These are phyloP conservation scores for Scedosporium aurantiacum DNA, from an alignment of 2,329 filamentous ascomycete species.

Conservation along the genomic window DNA sequence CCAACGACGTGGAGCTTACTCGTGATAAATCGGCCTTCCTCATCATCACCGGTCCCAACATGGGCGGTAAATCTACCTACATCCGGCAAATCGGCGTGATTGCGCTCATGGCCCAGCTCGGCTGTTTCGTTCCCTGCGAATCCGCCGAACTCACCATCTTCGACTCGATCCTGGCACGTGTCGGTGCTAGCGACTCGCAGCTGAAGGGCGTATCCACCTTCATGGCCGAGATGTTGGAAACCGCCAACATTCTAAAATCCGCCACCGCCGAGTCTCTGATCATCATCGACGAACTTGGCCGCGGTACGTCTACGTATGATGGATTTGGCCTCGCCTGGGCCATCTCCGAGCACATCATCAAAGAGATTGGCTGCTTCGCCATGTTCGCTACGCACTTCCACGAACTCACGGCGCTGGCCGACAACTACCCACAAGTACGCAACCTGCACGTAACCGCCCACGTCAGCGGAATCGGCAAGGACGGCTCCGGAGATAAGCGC, in stretches of 20 bases:
- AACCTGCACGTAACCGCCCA: slow-evolving; percentile 96
- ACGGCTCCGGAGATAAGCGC: slow-evolving; percentile 32
- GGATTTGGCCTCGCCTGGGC: slow-evolving; percentile 99
- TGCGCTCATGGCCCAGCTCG: slow-evolving; percentile 91
- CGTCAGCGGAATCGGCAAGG: slow-evolving; percentile 48
- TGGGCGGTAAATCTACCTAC: slow-evolving; percentile 98
- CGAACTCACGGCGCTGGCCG: slow-evolving; percentile 82
- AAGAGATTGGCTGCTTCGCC: slow-evolving; percentile 85
- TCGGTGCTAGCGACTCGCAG: slow-evolving; percentile 91
- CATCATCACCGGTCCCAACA: slow-evolving; percentile 96
- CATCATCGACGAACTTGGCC: slow-evolving; percentile 95
- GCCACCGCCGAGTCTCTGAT: slow-evolving; percentile 92
- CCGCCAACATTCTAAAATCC: slow-evolving; percentile 94
- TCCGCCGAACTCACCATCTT: slow-evolving; percentile 91
- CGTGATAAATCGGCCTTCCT: slow-evolving; percentile 78
- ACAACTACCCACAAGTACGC: slow-evolving; percentile 75
- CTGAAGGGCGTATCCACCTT: slow-evolving; percentile 97
- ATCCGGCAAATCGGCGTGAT: slow-evolving; percentile 97
- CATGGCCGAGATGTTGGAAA: slow-evolving; percentile 99
- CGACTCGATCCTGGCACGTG: slow-evolving; percentile 90
- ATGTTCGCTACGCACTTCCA: slow-evolving; percentile 98
- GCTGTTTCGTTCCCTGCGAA: slow-evolving; percentile 87
- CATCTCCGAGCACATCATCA: slow-evolving; percentile 94
- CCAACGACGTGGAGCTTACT: slow-evolving; percentile 79
- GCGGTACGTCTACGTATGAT: slow-evolving; percentile 95